phyloP scores from a whole-genome alignment of 306 rosid species.

The Delonix regia region DNA sequence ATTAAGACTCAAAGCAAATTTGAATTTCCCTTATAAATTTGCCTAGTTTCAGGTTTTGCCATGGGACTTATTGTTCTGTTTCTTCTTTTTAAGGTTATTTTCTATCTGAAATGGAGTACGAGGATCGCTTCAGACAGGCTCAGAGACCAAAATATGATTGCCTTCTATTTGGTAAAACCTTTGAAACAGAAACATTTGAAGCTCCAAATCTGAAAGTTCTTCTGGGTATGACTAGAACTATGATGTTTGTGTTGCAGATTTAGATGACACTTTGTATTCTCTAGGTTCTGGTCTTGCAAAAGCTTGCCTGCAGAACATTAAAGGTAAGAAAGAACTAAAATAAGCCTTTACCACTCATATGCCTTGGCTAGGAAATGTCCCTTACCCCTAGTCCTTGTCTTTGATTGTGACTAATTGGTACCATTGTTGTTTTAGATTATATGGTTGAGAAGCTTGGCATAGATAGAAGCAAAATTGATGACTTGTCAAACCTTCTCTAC shows the following conservation, averaged over 20 bases:
- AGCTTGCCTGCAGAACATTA: constrained; percentile 69
- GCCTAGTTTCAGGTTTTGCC: constrained; percentile 32
- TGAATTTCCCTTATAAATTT: constrained; percentile 41
- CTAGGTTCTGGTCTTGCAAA: constrained; percentile 75
- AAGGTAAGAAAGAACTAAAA: constrained; percentile 55
- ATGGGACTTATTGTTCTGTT: constrained; percentile 34
- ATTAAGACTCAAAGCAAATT: constrained; percentile 35
- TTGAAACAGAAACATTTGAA: not conserved
- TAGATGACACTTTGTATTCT: constrained; percentile 94
- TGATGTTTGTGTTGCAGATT: constrained; percentile 53
- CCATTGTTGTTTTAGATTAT: constrained; percentile 53
- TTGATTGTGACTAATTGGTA: not conserved
- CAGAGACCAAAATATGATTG: constrained; percentile 83
- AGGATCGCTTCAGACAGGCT: constrained; percentile 55
- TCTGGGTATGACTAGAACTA: constrained; percentile 23
- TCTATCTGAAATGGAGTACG: constrained; percentile 72
- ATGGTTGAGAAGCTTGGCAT: constrained; percentile 90
- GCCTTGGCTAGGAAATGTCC: not conserved
- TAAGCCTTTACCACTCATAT: not conserved
- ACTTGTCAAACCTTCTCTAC: constrained; percentile 71
- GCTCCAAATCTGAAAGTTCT: not conserved
- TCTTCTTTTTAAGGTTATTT: constrained; percentile 37
- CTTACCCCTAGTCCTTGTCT: not conserved
- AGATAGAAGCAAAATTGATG: constrained; percentile 63
- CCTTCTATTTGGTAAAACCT: constrained; percentile 79